Evolutionary conservation across 768 basidiomycete species (phyloP).

Genomic region (Scleroderma citrinum): DNA sequence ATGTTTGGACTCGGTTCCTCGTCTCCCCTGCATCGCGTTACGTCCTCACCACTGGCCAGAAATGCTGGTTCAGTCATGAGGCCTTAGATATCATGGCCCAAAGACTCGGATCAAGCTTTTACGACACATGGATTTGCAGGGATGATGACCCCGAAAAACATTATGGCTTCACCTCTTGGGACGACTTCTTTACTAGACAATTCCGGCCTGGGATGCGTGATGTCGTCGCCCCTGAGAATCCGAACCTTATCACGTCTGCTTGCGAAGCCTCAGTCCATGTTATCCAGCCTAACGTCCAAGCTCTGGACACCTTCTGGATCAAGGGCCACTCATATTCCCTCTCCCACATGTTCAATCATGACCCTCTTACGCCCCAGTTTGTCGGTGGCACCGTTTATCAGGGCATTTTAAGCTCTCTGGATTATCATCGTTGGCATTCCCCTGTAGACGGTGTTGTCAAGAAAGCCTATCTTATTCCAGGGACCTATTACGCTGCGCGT

Average conservation of each 20-base stretch:
- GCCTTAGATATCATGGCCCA: constrained; percentile 22
- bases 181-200: constrained; percentile 46
- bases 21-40: constrained; percentile 35
- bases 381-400: constrained; percentile 49
- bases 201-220: constrained; percentile 36
- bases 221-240: constrained; percentile 19
- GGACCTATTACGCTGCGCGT: constrained; percentile 9
- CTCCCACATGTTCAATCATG: constrained; percentile 42
- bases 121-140: constrained; percentile 33
- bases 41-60: constrained; percentile 33
- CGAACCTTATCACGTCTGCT: constrained; percentile 37
- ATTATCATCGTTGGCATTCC: constrained; percentile 56
- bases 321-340: constrained; percentile 56
- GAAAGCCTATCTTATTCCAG: constrained; percentile 31
- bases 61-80: constrained; percentile 44
- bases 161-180: constrained; percentile 39
- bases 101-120: constrained; percentile 21
- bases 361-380: constrained; percentile 34
- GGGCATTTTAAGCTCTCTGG: constrained; percentile 45
- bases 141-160: constrained; percentile 25
- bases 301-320: constrained; percentile 46
- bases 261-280: constrained; percentile 48
- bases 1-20: constrained; percentile 47
- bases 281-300: constrained; percentile 29
- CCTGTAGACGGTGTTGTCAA: constrained; percentile 41